A percentile compares a stretch with the other conserved stretches of the same genome.
Evolutionary conservation across 257 asterid genomes (phyloP).

Genomic region (Capsicum pubescens): DNA sequence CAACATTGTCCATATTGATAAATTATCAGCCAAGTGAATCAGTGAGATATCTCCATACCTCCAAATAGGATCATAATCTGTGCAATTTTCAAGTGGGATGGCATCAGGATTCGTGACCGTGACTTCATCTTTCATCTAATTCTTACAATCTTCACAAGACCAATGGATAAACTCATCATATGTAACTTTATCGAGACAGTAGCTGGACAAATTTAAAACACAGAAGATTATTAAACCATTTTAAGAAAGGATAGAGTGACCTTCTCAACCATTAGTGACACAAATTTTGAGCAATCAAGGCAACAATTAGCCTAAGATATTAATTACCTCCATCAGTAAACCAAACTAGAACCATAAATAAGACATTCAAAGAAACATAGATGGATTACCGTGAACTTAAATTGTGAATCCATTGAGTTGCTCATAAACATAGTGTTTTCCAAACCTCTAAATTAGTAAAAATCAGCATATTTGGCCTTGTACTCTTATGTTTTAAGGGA

Average conservation of each 20-base stretch:
- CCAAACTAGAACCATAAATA: background rate
- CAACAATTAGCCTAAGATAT: background rate
- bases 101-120: background rate
- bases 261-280: background rate
- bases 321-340: background rate
- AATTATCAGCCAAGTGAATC: background rate
- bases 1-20: background rate
- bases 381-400: background rate
- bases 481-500: background rate
- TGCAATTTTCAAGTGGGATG: background rate
- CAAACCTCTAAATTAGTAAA: background rate
- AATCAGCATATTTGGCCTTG: background rate
- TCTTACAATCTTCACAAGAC: constrained; percentile 31
- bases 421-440: too few relatives aligned
- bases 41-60: constrained; percentile 47
- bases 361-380: background rate
- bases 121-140: background rate
- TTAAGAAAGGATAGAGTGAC: background rate
- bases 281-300: background rate
- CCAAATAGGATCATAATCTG: constrained; percentile 54
- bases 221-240: too few relatives aligned
- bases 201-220: constrained; percentile 21
- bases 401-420: background rate
- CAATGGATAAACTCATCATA: constrained; percentile 34
- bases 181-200: constrained; percentile 34